Evolutionary conservation across 371 early-diverging fungal species (phyloP).

Genomic region (Mortierella sp.): DNA sequence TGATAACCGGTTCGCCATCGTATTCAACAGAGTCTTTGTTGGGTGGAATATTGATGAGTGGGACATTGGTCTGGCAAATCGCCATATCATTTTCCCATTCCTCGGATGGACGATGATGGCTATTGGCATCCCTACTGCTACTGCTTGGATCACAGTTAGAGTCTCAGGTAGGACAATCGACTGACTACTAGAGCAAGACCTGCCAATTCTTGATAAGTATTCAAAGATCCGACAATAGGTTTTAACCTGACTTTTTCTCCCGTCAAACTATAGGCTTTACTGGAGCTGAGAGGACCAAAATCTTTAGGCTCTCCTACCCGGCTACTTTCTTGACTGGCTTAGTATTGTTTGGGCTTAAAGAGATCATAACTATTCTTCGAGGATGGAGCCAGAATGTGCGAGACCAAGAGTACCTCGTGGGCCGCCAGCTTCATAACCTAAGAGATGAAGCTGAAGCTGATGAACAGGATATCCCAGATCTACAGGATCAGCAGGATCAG

Average conservation of each 20-base stretch:
- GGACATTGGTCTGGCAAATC: slow-evolving; percentile 25
- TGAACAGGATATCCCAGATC: neutral
- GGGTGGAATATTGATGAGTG: slow-evolving; percentile 26
- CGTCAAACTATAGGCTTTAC: slow-evolving; percentile 5
- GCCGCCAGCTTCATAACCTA: slow-evolving; percentile 73
- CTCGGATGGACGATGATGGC: slow-evolving; percentile 6
- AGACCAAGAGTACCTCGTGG: slow-evolving; percentile 76
- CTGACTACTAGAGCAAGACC: no score
- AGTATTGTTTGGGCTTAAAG: slow-evolving; percentile 45
- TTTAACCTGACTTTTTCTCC: neutral
- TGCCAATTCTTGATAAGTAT: no score
- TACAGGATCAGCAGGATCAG: neutral
- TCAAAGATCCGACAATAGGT: neutral
- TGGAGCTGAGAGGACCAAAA: slow-evolving; percentile 29
- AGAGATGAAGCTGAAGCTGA: slow-evolving; percentile 41
- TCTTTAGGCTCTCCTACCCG: slow-evolving; percentile 58
- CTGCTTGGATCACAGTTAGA: slow-evolving; percentile 10
- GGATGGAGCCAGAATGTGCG: slow-evolving; percentile 67
- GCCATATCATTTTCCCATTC: slow-evolving; percentile 26
- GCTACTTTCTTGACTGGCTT: slow-evolving; percentile 39
- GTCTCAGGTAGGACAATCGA: neutral
- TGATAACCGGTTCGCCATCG: slow-evolving; percentile 17
- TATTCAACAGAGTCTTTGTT: slow-evolving; percentile 27
- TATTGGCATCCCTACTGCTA: slow-evolving; percentile 13
- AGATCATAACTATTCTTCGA: slow-evolving; percentile 53